A percentile compares a stretch with the other conserved stretches of the same genome.
Conservation (phyloP, 768 basidiomycete species). For the Fomitopsis pulvina region DNA sequence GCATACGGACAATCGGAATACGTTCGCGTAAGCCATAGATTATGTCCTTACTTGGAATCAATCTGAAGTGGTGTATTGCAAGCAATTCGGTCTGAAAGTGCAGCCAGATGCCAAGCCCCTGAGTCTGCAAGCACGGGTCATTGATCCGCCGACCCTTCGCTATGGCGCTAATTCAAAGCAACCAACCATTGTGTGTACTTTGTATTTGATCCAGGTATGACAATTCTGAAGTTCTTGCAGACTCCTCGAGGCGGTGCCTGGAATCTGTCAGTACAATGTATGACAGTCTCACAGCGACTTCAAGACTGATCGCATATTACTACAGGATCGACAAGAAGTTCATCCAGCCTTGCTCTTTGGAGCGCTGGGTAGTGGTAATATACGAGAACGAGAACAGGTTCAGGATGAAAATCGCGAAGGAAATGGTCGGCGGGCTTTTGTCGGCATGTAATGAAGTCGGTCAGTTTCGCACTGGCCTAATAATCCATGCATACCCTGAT, state of each 20-base stretch:
- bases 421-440: slow-evolving; percentile 50
- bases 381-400: slow-evolving; percentile 62
- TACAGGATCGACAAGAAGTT: slow-evolving; percentile 68
- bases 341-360: slow-evolving; percentile 45
- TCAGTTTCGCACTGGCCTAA: slow-evolving; percentile 26
- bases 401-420: slow-evolving; percentile 34
- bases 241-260: slow-evolving; percentile 61
- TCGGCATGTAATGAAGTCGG: slow-evolving; percentile 50
- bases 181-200: slow-evolving; percentile 44
- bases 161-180: slow-evolving; percentile 57
- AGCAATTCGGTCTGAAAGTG: slow-evolving; percentile 65
- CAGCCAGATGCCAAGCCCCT: slow-evolving; percentile 41
- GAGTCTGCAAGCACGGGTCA: slow-evolving; percentile 50
- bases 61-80: not conserved
- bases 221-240: slow-evolving; percentile 24
- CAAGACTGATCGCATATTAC: not conserved
- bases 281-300: not conserved
- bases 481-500: not conserved
- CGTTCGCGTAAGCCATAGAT: slow-evolving; percentile 41
- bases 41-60: not conserved
- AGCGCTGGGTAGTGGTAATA: slow-evolving; percentile 56
- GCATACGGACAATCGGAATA: slow-evolving; percentile 72
- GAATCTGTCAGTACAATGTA: slow-evolving; percentile 60
- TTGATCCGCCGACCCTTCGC: slow-evolving; percentile 56
- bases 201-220: not conserved